Evolutionary conservation across 805 yeast species (phyloP).

Genomic region (Candida rishiriensis): DNA sequence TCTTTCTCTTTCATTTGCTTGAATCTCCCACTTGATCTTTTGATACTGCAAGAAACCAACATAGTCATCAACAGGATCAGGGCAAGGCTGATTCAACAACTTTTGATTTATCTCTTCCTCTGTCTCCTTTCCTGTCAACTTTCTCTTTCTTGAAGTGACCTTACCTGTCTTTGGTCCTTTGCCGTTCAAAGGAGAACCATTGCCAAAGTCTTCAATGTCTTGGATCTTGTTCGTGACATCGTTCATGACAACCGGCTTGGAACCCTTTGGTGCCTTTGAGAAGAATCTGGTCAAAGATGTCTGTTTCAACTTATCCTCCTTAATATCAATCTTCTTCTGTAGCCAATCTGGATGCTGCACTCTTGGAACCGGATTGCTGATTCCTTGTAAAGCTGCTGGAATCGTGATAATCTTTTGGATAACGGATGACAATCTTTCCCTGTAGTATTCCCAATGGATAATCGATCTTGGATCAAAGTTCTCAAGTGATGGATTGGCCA

Average conservation of each 20-base stretch:
- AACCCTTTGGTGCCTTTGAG: slow-evolving; percentile 33
- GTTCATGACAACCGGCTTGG: slow-evolving; percentile 30
- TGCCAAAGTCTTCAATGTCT: slow-evolving; percentile 76
- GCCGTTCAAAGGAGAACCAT: slow-evolving; percentile 21
- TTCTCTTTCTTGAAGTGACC: slow-evolving; percentile 46
- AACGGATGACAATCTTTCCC: slow-evolving; percentile 86
- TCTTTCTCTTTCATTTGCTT: slow-evolving; percentile 65
- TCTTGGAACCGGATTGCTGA: slow-evolving; percentile 89
- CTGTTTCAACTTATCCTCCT: slow-evolving; percentile 70
- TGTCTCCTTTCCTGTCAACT: slow-evolving; percentile 29
- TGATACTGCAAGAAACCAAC: slow-evolving; percentile 66
- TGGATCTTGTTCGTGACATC: slow-evolving; percentile 36
- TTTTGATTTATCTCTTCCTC: slow-evolving; percentile 43
- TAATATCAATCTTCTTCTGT: slow-evolving; percentile 51
- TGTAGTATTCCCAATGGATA: slow-evolving; percentile 90
- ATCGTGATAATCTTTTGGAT: slow-evolving; percentile 92
- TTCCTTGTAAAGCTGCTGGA: slow-evolving; percentile 92
- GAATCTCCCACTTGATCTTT: slow-evolving; percentile 84
- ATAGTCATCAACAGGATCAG: slow-evolving; percentile 65
- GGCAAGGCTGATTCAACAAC: slow-evolving; percentile 50
- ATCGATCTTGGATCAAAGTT: slow-evolving; percentile 84
- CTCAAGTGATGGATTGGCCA: slow-evolving; percentile 68
- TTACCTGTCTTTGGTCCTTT: slow-evolving; percentile 37
- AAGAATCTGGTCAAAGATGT: slow-evolving; percentile 59
- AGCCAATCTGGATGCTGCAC: slow-evolving; percentile 96